Conservation (phyloP, 768 basidiomycete species). For the Lactarius trivialis region DNA sequence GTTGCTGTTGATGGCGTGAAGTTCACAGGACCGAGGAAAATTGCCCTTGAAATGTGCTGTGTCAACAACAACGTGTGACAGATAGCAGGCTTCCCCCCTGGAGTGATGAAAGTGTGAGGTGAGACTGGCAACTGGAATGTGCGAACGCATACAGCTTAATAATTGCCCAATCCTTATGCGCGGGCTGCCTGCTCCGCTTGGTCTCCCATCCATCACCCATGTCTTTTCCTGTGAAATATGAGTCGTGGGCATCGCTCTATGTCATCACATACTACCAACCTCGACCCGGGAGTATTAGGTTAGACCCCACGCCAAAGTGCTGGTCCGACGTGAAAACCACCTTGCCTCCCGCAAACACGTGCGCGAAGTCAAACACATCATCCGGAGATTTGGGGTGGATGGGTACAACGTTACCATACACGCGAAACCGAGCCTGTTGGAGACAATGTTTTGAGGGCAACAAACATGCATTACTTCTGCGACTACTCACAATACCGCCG, state of each 20-base stretch:
- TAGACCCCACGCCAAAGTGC: constrained; percentile 89
- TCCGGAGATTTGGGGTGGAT: constrained; percentile 46
- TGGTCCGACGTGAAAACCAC: constrained; percentile 87
- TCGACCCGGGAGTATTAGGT: constrained; percentile 86
- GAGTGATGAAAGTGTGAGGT: not conserved
- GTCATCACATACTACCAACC: constrained; percentile 35
- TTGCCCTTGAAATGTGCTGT: constrained; percentile 96
- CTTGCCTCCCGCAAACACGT: constrained; percentile 83
- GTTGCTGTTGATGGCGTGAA: constrained; percentile 48
- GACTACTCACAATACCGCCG: constrained; percentile 78
- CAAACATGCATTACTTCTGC: constrained; percentile 14
- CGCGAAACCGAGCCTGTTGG: constrained; percentile 80
- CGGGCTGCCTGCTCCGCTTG: constrained; percentile 70
- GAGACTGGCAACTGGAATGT: not conserved
- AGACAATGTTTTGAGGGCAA: not conserved
- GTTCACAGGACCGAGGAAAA: constrained; percentile 82
- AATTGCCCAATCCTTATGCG: constrained; percentile 87
- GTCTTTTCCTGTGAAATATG: constrained; percentile 50
- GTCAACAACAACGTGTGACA: constrained; percentile 83
- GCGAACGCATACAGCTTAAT: constrained; percentile 66
- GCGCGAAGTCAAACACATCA: constrained; percentile 73
- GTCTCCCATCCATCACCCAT: constrained; percentile 99
- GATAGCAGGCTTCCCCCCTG: constrained; percentile 66
- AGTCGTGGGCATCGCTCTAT: not conserved
- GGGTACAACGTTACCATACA: constrained; percentile 74